These are phyloP conservation scores for Cladophialophora chaetospira DNA, from an alignment of 2,329 filamentous ascomycete species.

Conservation along the genomic window DNA sequence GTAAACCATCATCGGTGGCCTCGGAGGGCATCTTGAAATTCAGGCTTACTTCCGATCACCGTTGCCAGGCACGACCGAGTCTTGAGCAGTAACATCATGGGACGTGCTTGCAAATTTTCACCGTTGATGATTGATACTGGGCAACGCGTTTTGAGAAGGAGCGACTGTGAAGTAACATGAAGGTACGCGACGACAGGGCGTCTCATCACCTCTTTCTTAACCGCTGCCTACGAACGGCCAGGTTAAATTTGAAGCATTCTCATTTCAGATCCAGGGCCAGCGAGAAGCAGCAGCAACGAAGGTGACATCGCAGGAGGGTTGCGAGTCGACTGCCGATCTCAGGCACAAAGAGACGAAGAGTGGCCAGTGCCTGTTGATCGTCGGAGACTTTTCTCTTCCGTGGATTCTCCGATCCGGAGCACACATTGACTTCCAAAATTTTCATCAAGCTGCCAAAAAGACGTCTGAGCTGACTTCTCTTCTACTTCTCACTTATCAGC, in stretches of 20 bases:
- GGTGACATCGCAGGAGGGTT: no score
- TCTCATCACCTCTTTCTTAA: background rate
- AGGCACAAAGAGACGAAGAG: constrained; percentile 4
- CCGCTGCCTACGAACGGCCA: background rate
- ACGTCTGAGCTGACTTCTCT: background rate
- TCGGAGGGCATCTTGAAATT: background rate
- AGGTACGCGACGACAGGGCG: background rate
- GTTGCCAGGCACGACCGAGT: background rate
- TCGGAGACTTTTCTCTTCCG: background rate
- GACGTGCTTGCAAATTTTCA: background rate
- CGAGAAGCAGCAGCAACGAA: no score
- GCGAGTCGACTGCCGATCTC: background rate
- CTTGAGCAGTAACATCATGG: background rate
- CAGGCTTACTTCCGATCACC: background rate
- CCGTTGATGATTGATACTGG: background rate
- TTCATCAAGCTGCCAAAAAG: no score
- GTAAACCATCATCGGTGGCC: background rate
- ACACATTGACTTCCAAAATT: no score
- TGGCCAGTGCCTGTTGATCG: background rate
- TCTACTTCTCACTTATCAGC: background rate
- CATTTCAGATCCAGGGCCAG: background rate
- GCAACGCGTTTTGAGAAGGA: background rate
- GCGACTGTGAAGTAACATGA: background rate
- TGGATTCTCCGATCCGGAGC: constrained; percentile 11
- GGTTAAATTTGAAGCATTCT: no score